Percentiles rank a stretch among this genome's conserved stretches.
Evolutionary conservation across 495 filamentous ascomycete species (phyloP).

Genomic region (Neurospora sp.): DNA sequence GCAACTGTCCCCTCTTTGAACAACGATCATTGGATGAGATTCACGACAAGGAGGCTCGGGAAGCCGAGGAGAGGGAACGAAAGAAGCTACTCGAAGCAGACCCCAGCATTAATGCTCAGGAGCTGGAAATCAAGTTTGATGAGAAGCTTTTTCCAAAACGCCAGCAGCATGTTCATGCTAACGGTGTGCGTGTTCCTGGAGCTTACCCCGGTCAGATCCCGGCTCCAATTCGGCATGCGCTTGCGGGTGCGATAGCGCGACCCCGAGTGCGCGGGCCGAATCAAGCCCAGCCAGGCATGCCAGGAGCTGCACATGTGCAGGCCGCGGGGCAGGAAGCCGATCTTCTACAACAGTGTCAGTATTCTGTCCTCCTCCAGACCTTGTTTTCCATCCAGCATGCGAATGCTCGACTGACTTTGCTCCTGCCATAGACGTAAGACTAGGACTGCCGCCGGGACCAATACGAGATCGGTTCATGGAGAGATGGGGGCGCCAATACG

Average conservation of each 20-base stretch:
- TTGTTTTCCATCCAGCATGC: not conserved
- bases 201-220: not conserved
- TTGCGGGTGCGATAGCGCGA: not conserved
- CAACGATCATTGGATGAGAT: slow-evolving; percentile 38
- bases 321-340: not conserved
- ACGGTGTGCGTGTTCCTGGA: not conserved
- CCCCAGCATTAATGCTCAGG: slow-evolving; percentile 46
- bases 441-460: not conserved
- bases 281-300: not conserved
- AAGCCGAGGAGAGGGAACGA: slow-evolving; percentile 52
- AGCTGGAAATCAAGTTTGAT: slow-evolving; percentile 49
- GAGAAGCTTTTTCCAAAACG: slow-evolving; percentile 35
- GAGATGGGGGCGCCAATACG: not conserved
- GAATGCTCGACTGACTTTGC: not conserved
- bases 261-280: not conserved
- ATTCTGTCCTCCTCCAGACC: not conserved
- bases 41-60: slow-evolving; percentile 54
- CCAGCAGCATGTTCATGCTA: slow-evolving; percentile 18
- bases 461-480: not conserved
- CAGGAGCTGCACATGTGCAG: not conserved
- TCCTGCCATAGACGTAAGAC: not conserved
- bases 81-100: slow-evolving; percentile 46
- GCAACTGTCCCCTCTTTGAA: slow-evolving; percentile 60
- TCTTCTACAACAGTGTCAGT: not conserved
- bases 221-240: not conserved